phyloP scores from a whole-genome alignment of 495 filamentous ascomycete genomes.

The Chaetomium tenue region DNA sequence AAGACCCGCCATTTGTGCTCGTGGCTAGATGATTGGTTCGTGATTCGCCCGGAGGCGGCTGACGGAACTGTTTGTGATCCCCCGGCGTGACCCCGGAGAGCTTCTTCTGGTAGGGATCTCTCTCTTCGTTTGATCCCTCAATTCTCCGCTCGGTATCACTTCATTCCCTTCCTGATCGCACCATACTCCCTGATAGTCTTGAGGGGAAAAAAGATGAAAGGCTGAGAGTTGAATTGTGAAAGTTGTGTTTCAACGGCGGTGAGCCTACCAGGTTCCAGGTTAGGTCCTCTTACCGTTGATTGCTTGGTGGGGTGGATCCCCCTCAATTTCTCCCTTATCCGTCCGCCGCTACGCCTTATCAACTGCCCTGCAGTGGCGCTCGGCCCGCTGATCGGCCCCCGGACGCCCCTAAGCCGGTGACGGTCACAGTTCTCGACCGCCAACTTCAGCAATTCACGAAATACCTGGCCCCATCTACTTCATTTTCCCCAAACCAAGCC shows the following conservation, averaged over 20 bases:
- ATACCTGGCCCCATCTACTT: not conserved
- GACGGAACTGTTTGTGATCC: not conserved
- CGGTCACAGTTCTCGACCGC: not conserved
- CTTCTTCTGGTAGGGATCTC: not conserved
- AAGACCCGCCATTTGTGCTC: conserved; percentile 21
- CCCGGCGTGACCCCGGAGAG: not conserved
- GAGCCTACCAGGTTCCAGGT: not conserved
- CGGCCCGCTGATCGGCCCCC: conserved; percentile 15
- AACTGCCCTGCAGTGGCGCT: not conserved
- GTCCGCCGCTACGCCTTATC: conserved; percentile 5
- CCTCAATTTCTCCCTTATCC: conserved; percentile 15
- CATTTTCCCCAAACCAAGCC: not conserved
- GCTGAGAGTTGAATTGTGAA: not conserved
- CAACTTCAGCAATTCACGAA: not conserved
- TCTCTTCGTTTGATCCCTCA: not conserved
- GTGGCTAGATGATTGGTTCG: conserved; percentile 32
- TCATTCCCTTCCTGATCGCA: not conserved
- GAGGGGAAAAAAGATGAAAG: not conserved
- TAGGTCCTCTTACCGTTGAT: not conserved
- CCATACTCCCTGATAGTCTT: not conserved
- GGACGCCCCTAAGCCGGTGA: conserved; percentile 8
- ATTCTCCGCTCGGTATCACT: not conserved
- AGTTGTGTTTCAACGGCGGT: not conserved
- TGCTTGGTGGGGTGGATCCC: conserved; percentile 8
- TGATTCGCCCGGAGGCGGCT: conserved; percentile 23